Percentiles rank a stretch among this genome's conserved stretches.
These are phyloP conservation scores for Zoysia pacifica DNA, from an alignment of 176 grass and related monocot genomes.

Conservation along the genomic window DNA sequence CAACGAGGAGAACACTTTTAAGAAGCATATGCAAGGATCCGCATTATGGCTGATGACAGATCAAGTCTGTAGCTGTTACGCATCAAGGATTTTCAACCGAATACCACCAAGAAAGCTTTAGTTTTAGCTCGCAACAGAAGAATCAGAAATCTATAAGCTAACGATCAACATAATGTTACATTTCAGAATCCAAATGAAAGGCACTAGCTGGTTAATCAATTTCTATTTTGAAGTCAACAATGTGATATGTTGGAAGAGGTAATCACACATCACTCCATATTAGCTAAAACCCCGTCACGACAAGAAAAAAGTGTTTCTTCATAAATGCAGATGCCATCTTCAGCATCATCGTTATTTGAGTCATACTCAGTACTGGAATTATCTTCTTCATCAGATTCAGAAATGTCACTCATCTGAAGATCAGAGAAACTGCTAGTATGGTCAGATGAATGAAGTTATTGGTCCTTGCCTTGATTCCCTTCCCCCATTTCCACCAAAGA, in stretches of 20 bases:
- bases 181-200: neutral
- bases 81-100: neutral
- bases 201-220: neutral
- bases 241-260: neutral
- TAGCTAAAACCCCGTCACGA: conserved; percentile 12
- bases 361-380: conserved; percentile 38
- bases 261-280: neutral
- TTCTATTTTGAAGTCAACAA: neutral
- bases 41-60: conserved; percentile 29
- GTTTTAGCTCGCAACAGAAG: conserved; percentile 3
- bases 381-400: conserved; percentile 38
- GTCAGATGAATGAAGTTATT: conserved; percentile 13
- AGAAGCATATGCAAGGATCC: neutral
- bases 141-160: neutral
- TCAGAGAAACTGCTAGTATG: conserved; percentile 34
- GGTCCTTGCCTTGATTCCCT: conserved; percentile 12
- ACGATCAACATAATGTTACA: neutral
- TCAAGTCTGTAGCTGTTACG: conserved; percentile 15
- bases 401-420: conserved; percentile 11
- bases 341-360: conserved; percentile 25
- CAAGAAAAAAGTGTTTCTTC: conserved; percentile 31
- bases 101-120: neutral
- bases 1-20: conserved; percentile 28
- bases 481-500: conserved; percentile 22
- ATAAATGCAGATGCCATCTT: conserved; percentile 23